Evolutionary conservation across 345 rosid species (phyloP), one percentile per base, ranked within the genome.

Genomic region (Populus nigra): DNA sequence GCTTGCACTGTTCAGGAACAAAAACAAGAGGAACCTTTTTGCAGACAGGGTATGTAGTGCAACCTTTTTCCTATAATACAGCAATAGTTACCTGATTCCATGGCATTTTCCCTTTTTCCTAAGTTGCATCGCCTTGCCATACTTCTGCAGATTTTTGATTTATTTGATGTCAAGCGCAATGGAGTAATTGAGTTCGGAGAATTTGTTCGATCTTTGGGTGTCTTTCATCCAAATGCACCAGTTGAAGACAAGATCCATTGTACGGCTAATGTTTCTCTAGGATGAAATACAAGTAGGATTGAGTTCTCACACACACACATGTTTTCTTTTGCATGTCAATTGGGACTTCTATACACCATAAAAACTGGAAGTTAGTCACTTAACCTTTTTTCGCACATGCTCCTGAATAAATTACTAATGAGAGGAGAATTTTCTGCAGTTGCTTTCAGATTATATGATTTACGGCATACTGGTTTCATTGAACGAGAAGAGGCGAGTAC

Each of bases 161-260:
- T 92, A 33, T 95, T 93, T 75, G 99, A 95, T 88, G 61, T 93
- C 81, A 95, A 95, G 85, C 89, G 84, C 77, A 93, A 93, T 87
- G 97, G 98, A 72, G 99, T 93, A 29, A 91, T 95, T 9, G 94
- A 92, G 65, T 95, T 93, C 70, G 98, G 96, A 1, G 99, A 92
- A 78, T 95, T 95, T 71, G 96, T 95, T 41, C 86, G 99, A 82
- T 93, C 98, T 33, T 80, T 95, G 67, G 91, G 93, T 18, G 82
- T 93, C 62, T 95, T 95, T 78, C 99, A 93, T 80, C 98, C 98
- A 59, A 82, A 83, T 82, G 92, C 98, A 68, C 87, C 87, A 1
- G 85, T 85, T 20, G 89, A 80, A 22, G 94, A 89, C n/a, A 95
- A 95, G 85, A 85, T 85, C 65, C 29, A 59, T 23, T 59, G 65